Evolutionary conservation across 805 yeast species (phyloP).

Genomic region (Starmerella potacharoeniae): DNA sequence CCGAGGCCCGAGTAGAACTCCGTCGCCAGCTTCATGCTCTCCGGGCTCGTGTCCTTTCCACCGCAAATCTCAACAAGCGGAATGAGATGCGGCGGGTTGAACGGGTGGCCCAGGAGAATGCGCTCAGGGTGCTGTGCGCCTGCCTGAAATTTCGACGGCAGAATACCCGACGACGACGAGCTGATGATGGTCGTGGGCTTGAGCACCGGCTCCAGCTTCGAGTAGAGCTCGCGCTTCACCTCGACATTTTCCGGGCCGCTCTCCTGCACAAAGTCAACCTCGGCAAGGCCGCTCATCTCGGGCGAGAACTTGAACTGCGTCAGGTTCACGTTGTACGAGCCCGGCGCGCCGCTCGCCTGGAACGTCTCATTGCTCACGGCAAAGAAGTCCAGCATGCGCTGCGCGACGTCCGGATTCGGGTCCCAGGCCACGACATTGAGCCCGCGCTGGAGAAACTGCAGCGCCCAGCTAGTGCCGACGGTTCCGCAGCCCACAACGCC

Average conservation of each 20-base stretch:
- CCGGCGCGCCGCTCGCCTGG: conserved; percentile 8
- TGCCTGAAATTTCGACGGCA: conserved; percentile 12
- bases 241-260: conserved; percentile 13
- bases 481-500: conserved; percentile 15
- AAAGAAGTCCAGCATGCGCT: conserved; percentile 8
- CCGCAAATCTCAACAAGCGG: conserved; percentile 16
- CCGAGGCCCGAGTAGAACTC: conserved; percentile 9
- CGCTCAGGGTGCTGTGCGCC: conserved; percentile 16
- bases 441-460: conserved; percentile 11
- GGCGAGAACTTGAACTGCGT: conserved; percentile 6
- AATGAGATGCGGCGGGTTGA: conserved; percentile 16
- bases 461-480: conserved; percentile 15
- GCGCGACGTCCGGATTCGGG: conserved; percentile 8
- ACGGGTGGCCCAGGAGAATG: conserved; percentile 17
- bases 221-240: conserved; percentile 8
- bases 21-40: conserved; percentile 5
- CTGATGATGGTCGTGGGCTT: conserved; percentile 11
- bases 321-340: background rate
- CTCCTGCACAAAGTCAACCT: conserved; percentile 15
- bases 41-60: conserved; percentile 7
- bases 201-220: conserved; percentile 6
- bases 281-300: background rate
- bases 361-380: conserved; percentile 7
- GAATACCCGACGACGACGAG: conserved; percentile 13
- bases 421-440: conserved; percentile 11